Evolutionary conservation across 1,284 basidiomycete genomes (phyloP).

Genomic region (Marasmius oreades): DNA sequence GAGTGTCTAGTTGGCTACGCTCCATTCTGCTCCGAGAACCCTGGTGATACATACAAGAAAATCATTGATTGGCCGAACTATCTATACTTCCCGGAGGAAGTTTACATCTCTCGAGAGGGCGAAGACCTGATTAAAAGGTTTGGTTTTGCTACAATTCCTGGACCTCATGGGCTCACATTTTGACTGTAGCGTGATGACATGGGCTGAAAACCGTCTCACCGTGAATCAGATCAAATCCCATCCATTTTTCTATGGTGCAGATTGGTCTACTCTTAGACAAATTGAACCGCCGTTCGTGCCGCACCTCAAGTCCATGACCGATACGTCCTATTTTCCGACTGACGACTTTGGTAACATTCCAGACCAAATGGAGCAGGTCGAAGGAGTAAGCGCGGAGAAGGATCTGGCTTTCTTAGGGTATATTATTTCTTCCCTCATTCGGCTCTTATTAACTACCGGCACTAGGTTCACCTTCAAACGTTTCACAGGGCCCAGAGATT

Average conservation of each 20-base stretch:
- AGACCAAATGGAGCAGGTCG: constrained; percentile 68
- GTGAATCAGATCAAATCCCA: constrained; percentile 92
- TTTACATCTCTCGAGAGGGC: constrained; percentile 89
- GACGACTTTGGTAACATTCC: constrained; percentile 89
- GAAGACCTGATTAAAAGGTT: constrained; percentile 88
- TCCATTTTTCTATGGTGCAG: constrained; percentile 96
- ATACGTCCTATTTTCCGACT: constrained; percentile 96
- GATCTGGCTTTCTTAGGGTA: constrained; percentile 92
- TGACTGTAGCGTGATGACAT: constrained; percentile 71
- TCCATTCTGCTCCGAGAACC: constrained; percentile 97
- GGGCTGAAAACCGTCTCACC: constrained; percentile 74
- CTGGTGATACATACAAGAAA: constrained; percentile 98
- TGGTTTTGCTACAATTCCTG: constrained; percentile 18
- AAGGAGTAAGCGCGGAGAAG: constrained; percentile 76
- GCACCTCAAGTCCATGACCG: constrained; percentile 87
- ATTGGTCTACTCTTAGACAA: constrained; percentile 87
- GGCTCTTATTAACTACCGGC: not conserved
- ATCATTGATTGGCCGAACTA: constrained; percentile 95
- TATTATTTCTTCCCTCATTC: constrained; percentile 22
- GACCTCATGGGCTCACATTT: constrained; percentile 5
- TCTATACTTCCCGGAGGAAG: constrained; percentile 93
- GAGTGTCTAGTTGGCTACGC: constrained; percentile 98
- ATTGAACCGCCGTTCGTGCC: constrained; percentile 98
- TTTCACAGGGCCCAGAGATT: constrained; percentile 43
- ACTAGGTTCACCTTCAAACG: constrained; percentile 80